phyloP scores from a whole-genome alignment of 352 stramenopile genomes.

The Phytophthora agathidicida region DNA sequence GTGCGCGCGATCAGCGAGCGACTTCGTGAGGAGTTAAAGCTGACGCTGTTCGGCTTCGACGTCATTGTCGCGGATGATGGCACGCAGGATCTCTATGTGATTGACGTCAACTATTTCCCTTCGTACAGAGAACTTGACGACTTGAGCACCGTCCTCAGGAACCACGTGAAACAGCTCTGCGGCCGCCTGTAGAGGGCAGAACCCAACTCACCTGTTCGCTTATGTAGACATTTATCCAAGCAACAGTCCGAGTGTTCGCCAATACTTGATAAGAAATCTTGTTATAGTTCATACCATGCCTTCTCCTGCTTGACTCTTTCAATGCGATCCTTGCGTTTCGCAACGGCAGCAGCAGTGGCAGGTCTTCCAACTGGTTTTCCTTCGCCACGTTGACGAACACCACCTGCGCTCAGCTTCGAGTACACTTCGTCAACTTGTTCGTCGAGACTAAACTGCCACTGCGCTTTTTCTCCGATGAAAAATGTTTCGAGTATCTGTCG shows the following conservation, averaged over 20 bases:
- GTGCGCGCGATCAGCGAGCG: constrained; percentile 66
- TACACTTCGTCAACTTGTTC: constrained; percentile 20
- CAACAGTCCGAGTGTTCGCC: not conserved
- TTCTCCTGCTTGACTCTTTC: constrained; percentile 37
- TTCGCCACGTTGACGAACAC: not conserved
- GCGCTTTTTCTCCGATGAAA: constrained; percentile 22
- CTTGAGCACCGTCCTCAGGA: constrained; percentile 61
- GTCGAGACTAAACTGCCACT: constrained; percentile 22
- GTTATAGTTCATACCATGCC: constrained; percentile 27
- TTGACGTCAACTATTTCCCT: constrained; percentile 91
- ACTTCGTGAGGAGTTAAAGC: constrained; percentile 63
- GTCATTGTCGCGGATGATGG: constrained; percentile 74
- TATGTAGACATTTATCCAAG: constrained; percentile 14
- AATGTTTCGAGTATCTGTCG: constrained; percentile 28
- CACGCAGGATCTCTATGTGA: constrained; percentile 65
- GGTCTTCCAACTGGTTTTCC: constrained; percentile 9
- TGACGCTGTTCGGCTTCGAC: constrained; percentile 87
- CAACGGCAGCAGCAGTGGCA: constrained; percentile 19
- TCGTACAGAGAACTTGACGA: constrained; percentile 85
- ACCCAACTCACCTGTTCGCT: constrained; percentile 9
- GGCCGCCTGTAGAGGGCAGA: constrained; percentile 20
- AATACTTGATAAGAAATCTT: not conserved
- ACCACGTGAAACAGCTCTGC: constrained; percentile 60
- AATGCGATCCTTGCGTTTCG: constrained; percentile 34
- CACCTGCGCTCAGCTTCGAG: constrained; percentile 6